Conservation (phyloP, 2,329 filamentous ascomycete species). For the Hortaea sp. region DNA sequence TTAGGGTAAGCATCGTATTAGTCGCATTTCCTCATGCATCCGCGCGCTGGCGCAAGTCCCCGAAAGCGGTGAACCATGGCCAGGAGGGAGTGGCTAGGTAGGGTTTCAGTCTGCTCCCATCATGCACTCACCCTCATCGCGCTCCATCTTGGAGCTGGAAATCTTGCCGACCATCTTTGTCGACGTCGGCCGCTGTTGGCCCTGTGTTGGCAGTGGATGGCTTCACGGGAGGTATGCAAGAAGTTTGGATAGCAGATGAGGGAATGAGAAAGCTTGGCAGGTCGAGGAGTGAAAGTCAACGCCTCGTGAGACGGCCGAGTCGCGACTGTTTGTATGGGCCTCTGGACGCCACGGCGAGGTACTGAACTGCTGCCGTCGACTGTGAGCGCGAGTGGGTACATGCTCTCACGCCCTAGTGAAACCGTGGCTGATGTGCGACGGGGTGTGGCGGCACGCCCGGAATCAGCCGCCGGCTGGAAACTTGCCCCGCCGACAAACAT, state of each 20-base stretch:
- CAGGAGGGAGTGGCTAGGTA: not conserved
- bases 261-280: not conserved
- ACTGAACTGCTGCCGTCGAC: too few species aligned
- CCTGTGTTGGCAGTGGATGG: too few species aligned
- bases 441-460: too few species aligned
- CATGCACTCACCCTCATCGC: constrained; percentile 44
- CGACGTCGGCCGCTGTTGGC: not conserved
- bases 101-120: not conserved
- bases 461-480: too few species aligned
- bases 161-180: constrained; percentile 55
- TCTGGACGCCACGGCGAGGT: too few species aligned
- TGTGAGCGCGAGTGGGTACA: too few species aligned
- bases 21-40: constrained; percentile 1
- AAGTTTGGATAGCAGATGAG: not conserved
- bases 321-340: too few species aligned
- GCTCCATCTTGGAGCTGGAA: constrained; percentile 50
- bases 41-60: not conserved
- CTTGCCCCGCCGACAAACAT: not conserved
- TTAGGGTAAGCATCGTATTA: constrained; percentile 4
- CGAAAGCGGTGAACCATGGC: not conserved
- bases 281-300: too few species aligned
- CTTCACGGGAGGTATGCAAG: too few species aligned
- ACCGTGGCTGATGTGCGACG: too few species aligned
- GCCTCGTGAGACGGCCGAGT: too few species aligned
- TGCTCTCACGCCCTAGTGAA: too few species aligned